Evolutionary conservation across 495 filamentous ascomycete species (phyloP), one percentile per base, ranked within the genome.

Genomic region (Coniosporium apollinis): DNA sequence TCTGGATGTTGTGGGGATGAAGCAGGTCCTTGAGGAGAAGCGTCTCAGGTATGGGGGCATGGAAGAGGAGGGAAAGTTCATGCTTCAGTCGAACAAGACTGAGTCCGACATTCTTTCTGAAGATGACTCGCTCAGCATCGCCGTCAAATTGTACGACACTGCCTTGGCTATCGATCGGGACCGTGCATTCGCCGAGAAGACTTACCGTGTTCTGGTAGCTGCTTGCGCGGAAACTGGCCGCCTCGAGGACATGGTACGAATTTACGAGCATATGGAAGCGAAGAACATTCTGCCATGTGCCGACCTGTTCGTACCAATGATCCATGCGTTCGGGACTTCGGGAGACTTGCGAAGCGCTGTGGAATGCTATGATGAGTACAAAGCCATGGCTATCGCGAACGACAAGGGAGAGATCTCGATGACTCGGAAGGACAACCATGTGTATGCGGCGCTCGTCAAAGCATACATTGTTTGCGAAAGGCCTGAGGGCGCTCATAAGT

Each of bases 291-390:
- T 65, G 10, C 80, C 87, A 0, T 72, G 71, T 41, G 74, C 82
- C 14, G 72, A 76, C 26, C 84, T 85, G 22, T 94, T 92, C 57
- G 73, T 82, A 2, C 67, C 74, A 10, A 92, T 97, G 82, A 96
- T 97, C 48, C 71, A 80, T 25, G 84, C 83, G 0, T 96, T 94
- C 49, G 84, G 79, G 29, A 67, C 67, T 19, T 66, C 66, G 4
- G 76, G 83, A 11, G 83, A 97, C 47, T 64, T 96, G 24, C 62
- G 66, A 47, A 87, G 79, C 43, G 91, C 83, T n/a, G 76, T 93
- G 8, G 89, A 96, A 48, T 83, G 82, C 59, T 94, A 92, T 59
- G 82, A 91, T 44, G 83, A 86, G 55, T 97, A 96, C 65, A 83
- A 80, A 49, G 63, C 66, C 8, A 66, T 93, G 11, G 87, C 82